phyloP scores from a whole-genome alignment of 2,329 filamentous ascomycete genomes.

The Conoideocrella luteorostrata region DNA sequence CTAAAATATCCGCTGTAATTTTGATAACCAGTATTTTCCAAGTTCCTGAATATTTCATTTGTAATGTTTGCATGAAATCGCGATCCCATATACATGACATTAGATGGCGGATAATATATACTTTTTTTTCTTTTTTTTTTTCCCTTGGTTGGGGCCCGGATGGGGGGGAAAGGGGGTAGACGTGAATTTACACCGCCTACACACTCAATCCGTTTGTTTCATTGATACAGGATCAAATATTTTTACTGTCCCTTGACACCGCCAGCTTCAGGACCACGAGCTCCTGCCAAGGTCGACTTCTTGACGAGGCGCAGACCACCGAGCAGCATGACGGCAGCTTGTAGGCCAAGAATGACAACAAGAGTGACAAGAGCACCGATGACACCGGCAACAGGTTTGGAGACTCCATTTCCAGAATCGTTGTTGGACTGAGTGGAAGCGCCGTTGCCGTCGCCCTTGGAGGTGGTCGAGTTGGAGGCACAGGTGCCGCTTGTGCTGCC shows the following conservation, averaged over 20 bases:
- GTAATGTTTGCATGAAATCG: too few relatives aligned
- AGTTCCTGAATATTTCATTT: too few relatives aligned
- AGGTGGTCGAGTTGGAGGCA: slow-evolving; percentile 31
- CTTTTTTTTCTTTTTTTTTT: too few relatives aligned
- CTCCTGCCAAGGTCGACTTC: slow-evolving; percentile 32
- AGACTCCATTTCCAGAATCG: slow-evolving; percentile 43
- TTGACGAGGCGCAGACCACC: slow-evolving; percentile 41
- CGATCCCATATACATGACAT: too few relatives aligned
- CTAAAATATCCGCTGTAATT: too few relatives aligned
- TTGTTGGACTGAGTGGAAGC: slow-evolving; percentile 16
- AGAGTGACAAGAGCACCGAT: slow-evolving; percentile 66
- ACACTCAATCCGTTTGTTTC: too few relatives aligned
- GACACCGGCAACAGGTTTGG: slow-evolving; percentile 69
- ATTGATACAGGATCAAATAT: too few relatives aligned
- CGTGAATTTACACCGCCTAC: too few relatives aligned
- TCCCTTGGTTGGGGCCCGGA: too few relatives aligned
- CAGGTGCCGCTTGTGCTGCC: slow-evolving; percentile 66
- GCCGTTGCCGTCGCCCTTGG: slow-evolving; percentile 15
- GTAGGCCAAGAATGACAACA: slow-evolving; percentile 39
- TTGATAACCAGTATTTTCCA: too few relatives aligned
- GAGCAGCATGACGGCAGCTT: slow-evolving; percentile 36
- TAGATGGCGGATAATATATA: too few relatives aligned
- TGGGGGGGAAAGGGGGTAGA: too few relatives aligned
- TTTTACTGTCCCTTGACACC: slow-evolving; percentile 14
- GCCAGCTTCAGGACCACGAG: slow-evolving; percentile 7